These are phyloP conservation scores for Penicillium malachiteum DNA, from an alignment of 495 filamentous ascomycete genomes.

Conservation along the genomic window DNA sequence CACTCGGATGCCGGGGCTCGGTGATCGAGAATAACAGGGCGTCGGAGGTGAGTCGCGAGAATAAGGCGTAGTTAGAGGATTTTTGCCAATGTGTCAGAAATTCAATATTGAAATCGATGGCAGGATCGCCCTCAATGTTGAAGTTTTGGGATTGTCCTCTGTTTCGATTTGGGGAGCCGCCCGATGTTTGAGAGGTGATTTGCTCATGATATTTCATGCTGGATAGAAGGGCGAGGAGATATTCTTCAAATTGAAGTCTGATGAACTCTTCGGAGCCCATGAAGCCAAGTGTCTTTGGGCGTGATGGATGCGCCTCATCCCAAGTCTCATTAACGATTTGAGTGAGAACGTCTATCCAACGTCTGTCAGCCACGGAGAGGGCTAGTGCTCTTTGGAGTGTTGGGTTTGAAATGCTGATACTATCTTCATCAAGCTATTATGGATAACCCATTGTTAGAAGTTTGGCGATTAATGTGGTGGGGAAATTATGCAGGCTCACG, in stretches of 20 bases:
- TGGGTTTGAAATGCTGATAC: slow-evolving; percentile 76
- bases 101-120: slow-evolving; percentile 73
- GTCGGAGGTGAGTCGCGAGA: slow-evolving; percentile 71
- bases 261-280: slow-evolving; percentile 98
- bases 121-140: slow-evolving; percentile 77
- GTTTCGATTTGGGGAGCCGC: slow-evolving; percentile 30
- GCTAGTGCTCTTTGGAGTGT: slow-evolving; percentile 74
- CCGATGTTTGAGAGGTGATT: slow-evolving; percentile 41
- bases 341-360: slow-evolving; percentile 95
- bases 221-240: slow-evolving; percentile 84
- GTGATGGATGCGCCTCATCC: slow-evolving; percentile 85
- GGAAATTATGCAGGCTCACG: slow-evolving; percentile 33
- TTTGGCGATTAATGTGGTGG: neutral
- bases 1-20: slow-evolving; percentile 88
- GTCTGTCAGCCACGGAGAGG: slow-evolving; percentile 81
- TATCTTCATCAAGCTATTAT: slow-evolving; percentile 76
- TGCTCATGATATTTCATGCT: slow-evolving; percentile 87
- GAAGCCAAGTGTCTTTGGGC: slow-evolving; percentile 92
- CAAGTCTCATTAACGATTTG: slow-evolving; percentile 93
- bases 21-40: slow-evolving; percentile 91
- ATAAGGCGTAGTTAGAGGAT: slow-evolving; percentile 88
- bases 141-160: slow-evolving; percentile 37
- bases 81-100: slow-evolving; percentile 73
- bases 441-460: neutral
- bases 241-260: slow-evolving; percentile 95